Conservation (phyloP, 495 filamentous ascomycete species). For the Penicillium canariense region DNA sequence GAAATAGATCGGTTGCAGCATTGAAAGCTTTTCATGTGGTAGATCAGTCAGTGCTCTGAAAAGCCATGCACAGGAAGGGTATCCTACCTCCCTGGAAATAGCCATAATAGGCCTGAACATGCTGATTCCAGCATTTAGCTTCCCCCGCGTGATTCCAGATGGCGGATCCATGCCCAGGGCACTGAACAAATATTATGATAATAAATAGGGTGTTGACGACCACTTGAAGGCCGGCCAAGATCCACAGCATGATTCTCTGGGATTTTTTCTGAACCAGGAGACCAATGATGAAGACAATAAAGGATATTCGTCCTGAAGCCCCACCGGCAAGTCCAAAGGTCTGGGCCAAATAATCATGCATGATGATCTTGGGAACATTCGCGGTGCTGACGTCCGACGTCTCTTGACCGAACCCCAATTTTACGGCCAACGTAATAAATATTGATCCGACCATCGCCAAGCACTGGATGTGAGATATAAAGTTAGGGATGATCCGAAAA, state of each 20-base stretch:
- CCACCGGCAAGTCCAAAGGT: slow-evolving; percentile 25
- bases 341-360: slow-evolving; percentile 29
- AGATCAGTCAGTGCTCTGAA: not conserved
- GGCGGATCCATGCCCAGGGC: slow-evolving; percentile 31
- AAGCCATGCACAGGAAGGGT: not conserved
- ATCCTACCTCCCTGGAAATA: slow-evolving; percentile 40
- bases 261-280: slow-evolving; percentile 33
- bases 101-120: slow-evolving; percentile 39
- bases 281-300: slow-evolving; percentile 37
- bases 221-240: slow-evolving; percentile 24
- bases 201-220: slow-evolving; percentile 29
- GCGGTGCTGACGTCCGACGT: slow-evolving; percentile 6
- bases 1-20: slow-evolving; percentile 45
- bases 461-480: slow-evolving; percentile 13
- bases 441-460: slow-evolving; percentile 24
- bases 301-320: slow-evolving; percentile 33
- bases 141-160: slow-evolving; percentile 39
- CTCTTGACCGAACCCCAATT: slow-evolving; percentile 24
- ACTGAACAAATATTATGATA: slow-evolving; percentile 40
- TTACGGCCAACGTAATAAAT: slow-evolving; percentile 23
- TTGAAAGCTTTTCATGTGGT: slow-evolving; percentile 32
- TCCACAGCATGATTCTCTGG: slow-evolving; percentile 36
- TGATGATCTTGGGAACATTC: slow-evolving; percentile 19
- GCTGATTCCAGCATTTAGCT: slow-evolving; percentile 31
- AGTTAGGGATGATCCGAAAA: not conserved